Conservation (phyloP, 2,329 filamentous ascomycete genomes). For the Dactylonectria macrodidyma region DNA sequence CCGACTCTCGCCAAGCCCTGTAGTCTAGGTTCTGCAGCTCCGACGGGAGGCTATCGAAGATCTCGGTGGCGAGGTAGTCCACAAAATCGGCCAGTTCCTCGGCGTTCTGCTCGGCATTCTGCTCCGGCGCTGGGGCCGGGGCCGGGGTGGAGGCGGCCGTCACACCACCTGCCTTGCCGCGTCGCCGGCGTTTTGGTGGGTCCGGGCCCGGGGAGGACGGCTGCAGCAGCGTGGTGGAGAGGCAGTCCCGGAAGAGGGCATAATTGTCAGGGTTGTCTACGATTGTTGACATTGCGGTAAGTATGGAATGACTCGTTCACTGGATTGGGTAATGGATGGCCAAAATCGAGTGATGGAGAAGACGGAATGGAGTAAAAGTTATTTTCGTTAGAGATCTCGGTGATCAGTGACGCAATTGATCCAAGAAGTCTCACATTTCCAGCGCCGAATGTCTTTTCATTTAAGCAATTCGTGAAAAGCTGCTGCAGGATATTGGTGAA, state of each 20-base stretch:
- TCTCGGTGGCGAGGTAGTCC: conserved; percentile 81
- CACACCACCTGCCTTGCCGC: conserved; percentile 39
- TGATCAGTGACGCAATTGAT: conserved; percentile 40
- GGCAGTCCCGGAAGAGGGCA: conserved; percentile 80
- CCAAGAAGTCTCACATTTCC: neutral
- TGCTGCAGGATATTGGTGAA: neutral
- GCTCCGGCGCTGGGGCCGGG: conserved; percentile 28
- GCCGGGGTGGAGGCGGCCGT: conserved; percentile 33
- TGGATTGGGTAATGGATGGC: conserved; percentile 3
- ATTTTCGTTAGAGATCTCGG: neutral
- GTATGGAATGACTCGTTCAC: conserved; percentile 12
- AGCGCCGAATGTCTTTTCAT: neutral
- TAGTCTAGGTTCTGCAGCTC: conserved; percentile 75
- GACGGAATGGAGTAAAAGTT: neutral
- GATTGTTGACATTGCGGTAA: conserved; percentile 35
- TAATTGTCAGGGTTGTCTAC: conserved; percentile 51
- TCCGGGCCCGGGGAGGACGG: conserved; percentile 64
- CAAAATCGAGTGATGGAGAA: neutral
- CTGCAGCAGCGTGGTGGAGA: conserved; percentile 79
- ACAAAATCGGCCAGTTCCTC: conserved; percentile 86
- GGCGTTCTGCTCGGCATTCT: conserved; percentile 68
- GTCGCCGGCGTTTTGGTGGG: conserved; percentile 61
- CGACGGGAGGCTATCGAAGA: conserved; percentile 76
- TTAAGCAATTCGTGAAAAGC: neutral
- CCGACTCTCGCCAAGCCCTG: conserved; percentile 60